Evolutionary conservation across 1,284 basidiomycete genomes (phyloP).

Genomic region (Golubevia sp.): DNA sequence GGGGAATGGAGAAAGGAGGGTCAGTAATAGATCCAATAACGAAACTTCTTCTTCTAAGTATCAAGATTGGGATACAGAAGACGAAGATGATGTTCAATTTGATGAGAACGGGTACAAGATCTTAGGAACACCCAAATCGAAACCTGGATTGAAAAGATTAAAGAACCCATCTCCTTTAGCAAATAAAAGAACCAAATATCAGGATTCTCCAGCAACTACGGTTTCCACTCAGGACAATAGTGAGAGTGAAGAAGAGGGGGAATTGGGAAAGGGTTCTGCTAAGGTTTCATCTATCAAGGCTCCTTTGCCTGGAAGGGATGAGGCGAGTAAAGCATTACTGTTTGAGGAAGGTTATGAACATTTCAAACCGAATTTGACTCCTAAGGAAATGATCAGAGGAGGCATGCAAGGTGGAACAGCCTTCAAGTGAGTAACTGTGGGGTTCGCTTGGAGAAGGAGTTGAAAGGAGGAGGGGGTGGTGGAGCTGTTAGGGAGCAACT

Average conservation of each 20-base stretch:
- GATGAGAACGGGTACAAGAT: neutral
- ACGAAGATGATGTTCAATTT: neutral
- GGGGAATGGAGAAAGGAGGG: neutral
- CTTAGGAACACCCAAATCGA: neutral
- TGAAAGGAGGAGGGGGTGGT: no score
- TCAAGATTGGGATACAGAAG: neutral
- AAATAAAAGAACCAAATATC: neutral
- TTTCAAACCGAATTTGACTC: conserved; percentile 65
- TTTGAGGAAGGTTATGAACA: conserved; percentile 62
- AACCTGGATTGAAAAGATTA: neutral
- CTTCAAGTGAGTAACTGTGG: conserved; percentile 54
- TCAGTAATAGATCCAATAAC: no score
- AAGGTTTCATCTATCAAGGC: neutral
- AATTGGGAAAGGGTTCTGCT: no score
- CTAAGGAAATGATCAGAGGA: conserved; percentile 63
- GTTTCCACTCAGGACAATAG: neutral
- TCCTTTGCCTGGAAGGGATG: neutral
- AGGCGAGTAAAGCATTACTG: conserved; percentile 48
- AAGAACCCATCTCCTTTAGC: neutral
- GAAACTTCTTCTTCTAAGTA: no score
- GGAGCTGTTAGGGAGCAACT: no score
- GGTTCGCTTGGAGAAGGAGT: no score
- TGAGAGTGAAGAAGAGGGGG: neutral
- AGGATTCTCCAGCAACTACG: neutral
- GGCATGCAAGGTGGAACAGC: conserved; percentile 64